Percentiles rank a stretch among this genome's conserved stretches.
phyloP scores from a whole-genome alignment of 805 yeast genomes.

The Vanderwaltozyma tropicalis region DNA sequence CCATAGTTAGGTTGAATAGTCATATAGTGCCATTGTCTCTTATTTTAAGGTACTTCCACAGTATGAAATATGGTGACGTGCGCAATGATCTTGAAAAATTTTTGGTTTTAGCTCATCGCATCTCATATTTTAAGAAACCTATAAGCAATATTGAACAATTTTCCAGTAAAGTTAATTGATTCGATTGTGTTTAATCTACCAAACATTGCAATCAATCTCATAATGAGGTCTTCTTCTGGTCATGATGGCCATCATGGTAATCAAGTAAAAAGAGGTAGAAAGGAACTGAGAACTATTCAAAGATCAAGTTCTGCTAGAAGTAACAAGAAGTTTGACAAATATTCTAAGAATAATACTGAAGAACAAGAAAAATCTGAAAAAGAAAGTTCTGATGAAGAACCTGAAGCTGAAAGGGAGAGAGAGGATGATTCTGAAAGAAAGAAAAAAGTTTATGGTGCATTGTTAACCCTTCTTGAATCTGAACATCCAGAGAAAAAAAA shows the following conservation, averaged over 20 bases:
- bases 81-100: background rate
- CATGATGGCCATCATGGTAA: background rate
- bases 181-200: too few relatives aligned
- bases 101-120: background rate
- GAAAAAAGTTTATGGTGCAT: constrained; percentile 53
- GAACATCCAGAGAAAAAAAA: constrained; percentile 30
- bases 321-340: constrained; percentile 12
- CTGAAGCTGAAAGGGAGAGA: constrained; percentile 6
- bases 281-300: constrained; percentile 47
- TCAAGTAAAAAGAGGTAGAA: constrained; percentile 40
- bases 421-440: constrained; percentile 21
- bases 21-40: too few relatives aligned
- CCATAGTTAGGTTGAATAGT: too few relatives aligned
- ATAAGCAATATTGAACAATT: too few relatives aligned
- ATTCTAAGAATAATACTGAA: constrained; percentile 8
- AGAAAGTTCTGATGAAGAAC: constrained; percentile 7
- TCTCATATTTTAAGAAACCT: too few relatives aligned
- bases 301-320: constrained; percentile 38
- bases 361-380: constrained; percentile 10
- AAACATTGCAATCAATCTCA: too few relatives aligned
- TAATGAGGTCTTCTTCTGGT: background rate
- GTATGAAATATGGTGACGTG: background rate
- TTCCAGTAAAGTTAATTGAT: too few relatives aligned
- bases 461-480: constrained; percentile 48
- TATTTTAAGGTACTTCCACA: too few relatives aligned